Evolutionary conservation across 768 basidiomycete genomes (phyloP).

Genomic region (Rhizopogon roseolus): DNA sequence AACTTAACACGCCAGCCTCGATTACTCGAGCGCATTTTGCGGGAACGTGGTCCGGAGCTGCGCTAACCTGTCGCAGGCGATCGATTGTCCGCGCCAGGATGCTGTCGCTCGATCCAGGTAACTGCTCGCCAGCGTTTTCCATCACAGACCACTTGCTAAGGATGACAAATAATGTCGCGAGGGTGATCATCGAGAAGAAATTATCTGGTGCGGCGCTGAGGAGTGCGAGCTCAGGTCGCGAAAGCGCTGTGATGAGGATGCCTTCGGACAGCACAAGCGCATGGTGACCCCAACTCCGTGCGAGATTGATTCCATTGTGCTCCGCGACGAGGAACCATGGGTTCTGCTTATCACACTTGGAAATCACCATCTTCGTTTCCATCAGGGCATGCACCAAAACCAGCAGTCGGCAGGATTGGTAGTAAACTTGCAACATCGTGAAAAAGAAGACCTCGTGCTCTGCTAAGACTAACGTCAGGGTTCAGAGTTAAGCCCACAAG

Average conservation of each 20-base stretch:
- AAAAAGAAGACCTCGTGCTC: slow-evolving; percentile 39
- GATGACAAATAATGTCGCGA: slow-evolving; percentile 39
- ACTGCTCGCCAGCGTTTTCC: slow-evolving; percentile 27
- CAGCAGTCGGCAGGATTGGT: slow-evolving; percentile 35
- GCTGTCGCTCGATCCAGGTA: slow-evolving; percentile 34
- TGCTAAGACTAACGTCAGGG: slow-evolving; percentile 33
- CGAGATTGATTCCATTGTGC: slow-evolving; percentile 30
- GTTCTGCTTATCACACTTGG: slow-evolving; percentile 7
- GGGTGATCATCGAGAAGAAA: slow-evolving; percentile 36
- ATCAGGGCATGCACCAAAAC: slow-evolving; percentile 32
- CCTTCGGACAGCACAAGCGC: slow-evolving; percentile 33
- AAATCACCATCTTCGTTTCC: slow-evolving; percentile 18
- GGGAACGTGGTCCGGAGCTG: slow-evolving; percentile 34
- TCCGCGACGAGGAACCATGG: slow-evolving; percentile 30
- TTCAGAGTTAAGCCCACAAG: slow-evolving; percentile 12
- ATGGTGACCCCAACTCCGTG: slow-evolving; percentile 33
- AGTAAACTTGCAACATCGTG: slow-evolving; percentile 36
- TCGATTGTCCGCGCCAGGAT: slow-evolving; percentile 32
- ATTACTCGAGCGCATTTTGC: slow-evolving; percentile 40
- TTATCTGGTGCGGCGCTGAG: slow-evolving; percentile 38
- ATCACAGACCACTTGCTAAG: slow-evolving; percentile 37
- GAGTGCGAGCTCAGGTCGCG: slow-evolving; percentile 27
- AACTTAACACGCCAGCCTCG: slow-evolving; percentile 25
- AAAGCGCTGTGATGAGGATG: slow-evolving; percentile 29
- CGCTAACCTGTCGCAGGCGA: slow-evolving; percentile 28